Base-by-base conservation (phyloP, 2,329 filamentous ascomycete species). In the Penicillium rolfsii region DNA sequence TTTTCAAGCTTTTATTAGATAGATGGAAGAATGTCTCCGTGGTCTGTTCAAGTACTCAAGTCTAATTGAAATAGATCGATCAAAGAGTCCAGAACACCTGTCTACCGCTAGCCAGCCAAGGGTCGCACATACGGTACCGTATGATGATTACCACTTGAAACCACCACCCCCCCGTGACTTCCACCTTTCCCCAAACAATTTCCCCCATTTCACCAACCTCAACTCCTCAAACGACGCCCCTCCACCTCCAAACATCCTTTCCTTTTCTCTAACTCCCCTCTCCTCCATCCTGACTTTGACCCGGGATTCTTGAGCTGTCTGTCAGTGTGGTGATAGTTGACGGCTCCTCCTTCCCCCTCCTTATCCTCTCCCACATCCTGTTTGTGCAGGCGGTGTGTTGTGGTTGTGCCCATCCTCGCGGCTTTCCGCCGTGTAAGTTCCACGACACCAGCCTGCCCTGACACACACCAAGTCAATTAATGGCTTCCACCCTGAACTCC, bases 401-500 rank as follows among this genome's bases (percentile, higher is more conserved):
- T 72, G 70, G 71, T 70, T 70, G 67, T 71, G 66, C 72, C 67
- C 62, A 63, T 64, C 66, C 69, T 67, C 61, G 69, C 71, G 67
- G 70, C 72, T 73, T 71, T 71, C 68, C 71, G 71, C 73, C 73
- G 71, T 74, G 71, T 62, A 70, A 70, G 68, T 73, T 70, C 70
- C 67, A 74, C 74, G 70, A 72, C 71, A 66, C 67, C 67, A 74
- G 73, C 70, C 70, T 67, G 67, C 60, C 68, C 66, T 70, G 63
- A 55, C 41, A 22, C 35, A 48, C 53, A 35, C 65, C 64, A 59
- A 71, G 67, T 71, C 70, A 71, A 68, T 68, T 61, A 68, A 80
- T 80, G 77, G 74, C 77, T 72, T 79, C 77, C 43, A 73, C 76
- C 58, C 64, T 76, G 65, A 78, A 76, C 64, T 73, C 76, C 48